Base-by-base conservation (phyloP, 1,139 yeast genomes). In the Lodderomyces parapsilosis region DNA sequence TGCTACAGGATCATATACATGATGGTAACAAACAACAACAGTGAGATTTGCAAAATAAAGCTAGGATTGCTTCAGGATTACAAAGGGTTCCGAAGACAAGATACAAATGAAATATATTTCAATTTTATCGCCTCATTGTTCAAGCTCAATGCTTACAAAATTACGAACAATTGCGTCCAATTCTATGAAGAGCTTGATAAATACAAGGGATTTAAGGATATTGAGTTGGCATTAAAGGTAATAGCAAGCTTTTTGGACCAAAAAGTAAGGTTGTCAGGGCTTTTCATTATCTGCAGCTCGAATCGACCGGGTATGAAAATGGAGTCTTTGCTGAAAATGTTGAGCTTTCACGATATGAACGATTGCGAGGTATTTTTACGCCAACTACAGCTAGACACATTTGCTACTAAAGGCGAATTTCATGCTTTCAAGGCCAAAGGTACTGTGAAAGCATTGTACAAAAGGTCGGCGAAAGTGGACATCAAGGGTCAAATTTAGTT, bases 401-500 rank as follows among this genome's bases (percentile, higher is more conserved):
- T 30, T 23, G n/a, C 32, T 10, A 23, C 9, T 2, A 22, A 31
- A 14, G 22, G 14, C 11, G 36, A 23, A 2, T 23, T 42, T 13
- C 18, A 36, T 7, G 19, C 45, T 10, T 22, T 10, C 6, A 11
- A 8, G 4, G 45, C 45, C 14, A 42, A 39, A 19, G 22, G 32
- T 8, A 19, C 13, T 8, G 39, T 39, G 5, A 17, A 6, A n/a
- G 27, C 15, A 23, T 22, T 38, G 7, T 23, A 30, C 36, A n/a
- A 37, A 28, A 36, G 28, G 22, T 27, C 14, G 13, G 18, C 27
- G 19, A 85, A 78, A 57, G 82, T 91, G n/a, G 97, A 91, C 59
- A 90, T 91, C 48, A 91, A 90, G 66, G 97, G 98, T 0, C 97
- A 91, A 61, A 74, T 85, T 15, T 86, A 59, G n/a, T n/a, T n/a